phyloP scores from a whole-genome alignment of 2,329 filamentous ascomycete genomes.

The Mycosphaerella arachidis region DNA sequence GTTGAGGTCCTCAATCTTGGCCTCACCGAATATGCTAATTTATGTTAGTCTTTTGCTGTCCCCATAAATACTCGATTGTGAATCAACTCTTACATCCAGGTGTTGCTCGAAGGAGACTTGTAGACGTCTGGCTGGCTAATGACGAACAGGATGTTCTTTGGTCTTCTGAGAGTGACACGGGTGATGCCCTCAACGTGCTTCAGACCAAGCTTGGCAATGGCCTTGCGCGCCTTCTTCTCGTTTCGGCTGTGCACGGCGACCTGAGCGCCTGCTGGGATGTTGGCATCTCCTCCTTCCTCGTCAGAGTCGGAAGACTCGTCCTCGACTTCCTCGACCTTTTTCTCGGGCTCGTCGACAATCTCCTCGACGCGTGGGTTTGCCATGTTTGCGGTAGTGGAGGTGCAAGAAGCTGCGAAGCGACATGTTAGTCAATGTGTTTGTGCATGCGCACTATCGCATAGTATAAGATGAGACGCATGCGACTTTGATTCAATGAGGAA shows the following conservation, averaged over 20 bases:
- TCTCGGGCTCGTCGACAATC: conserved; percentile 79
- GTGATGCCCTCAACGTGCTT: conserved; percentile 97
- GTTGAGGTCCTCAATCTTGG: conserved; percentile 99
- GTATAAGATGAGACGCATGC: not conserved
- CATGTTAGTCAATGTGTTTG: not conserved
- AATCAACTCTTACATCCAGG: conserved; percentile 77
- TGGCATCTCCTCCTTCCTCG: conserved; percentile 70
- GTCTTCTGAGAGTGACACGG: conserved; percentile 92
- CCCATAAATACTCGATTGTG: not conserved
- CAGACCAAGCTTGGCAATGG: conserved; percentile 95
- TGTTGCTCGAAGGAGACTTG: conserved; percentile 99
- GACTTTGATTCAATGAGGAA: not conserved
- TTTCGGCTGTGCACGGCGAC: conserved; percentile 96
- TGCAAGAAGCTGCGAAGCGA: not conserved
- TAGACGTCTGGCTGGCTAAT: conserved; percentile 99
- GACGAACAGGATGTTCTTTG: conserved; percentile 99
- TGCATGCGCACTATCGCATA: not conserved
- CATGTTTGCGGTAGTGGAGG: conserved; percentile 59
- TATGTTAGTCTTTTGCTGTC: conserved; percentile 9
- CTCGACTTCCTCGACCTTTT: conserved; percentile 57
- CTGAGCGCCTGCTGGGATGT: conserved; percentile 76
- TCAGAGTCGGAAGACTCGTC: conserved; percentile 67
- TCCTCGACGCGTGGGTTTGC: conserved; percentile 97
- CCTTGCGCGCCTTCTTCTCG: conserved; percentile 99
- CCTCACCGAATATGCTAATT: conserved; percentile 92